Conservation (phyloP, 192 early-diverging fungal genomes). For the Gamsiella multidivaricata region DNA sequence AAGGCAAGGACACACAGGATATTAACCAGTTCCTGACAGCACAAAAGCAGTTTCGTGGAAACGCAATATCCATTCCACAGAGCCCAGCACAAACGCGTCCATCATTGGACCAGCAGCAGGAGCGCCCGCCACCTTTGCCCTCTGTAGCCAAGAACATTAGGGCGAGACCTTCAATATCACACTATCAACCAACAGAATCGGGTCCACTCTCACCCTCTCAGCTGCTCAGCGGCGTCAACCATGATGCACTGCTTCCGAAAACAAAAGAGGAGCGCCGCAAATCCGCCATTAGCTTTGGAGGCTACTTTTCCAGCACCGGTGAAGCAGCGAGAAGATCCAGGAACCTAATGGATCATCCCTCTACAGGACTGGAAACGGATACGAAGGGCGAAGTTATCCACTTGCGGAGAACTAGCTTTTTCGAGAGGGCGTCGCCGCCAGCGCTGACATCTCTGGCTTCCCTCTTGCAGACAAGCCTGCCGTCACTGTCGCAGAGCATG, state of each 20-base stretch:
- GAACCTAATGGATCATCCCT: conserved; percentile 19
- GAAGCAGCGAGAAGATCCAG: conserved; percentile 12
- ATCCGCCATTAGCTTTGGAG: conserved; percentile 48
- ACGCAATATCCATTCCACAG: conserved; percentile 10
- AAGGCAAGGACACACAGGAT: neutral
- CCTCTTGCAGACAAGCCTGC: conserved; percentile 1
- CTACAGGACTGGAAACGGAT: conserved; percentile 20
- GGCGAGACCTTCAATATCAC: neutral
- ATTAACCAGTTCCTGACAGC: conserved; percentile 11
- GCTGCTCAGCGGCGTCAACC: conserved; percentile 7
- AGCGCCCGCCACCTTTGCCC: neutral
- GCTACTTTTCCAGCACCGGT: conserved; percentile 26
- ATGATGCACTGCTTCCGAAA: neutral
- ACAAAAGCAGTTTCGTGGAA: neutral
- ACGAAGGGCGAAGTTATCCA: conserved; percentile 38
- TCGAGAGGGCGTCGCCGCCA: conserved; percentile 22
- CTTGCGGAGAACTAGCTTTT: conserved; percentile 27
- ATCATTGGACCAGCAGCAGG: neutral
- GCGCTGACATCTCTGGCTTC: conserved; percentile 10
- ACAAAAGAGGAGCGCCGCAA: conserved; percentile 47
- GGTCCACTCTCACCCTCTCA: conserved; percentile 9
- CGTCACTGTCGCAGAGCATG: conserved; percentile 1
- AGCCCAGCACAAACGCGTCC: neutral
- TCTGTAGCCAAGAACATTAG: neutral
- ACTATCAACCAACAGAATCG: conserved; percentile 8